Conservation (phyloP, 2,329 filamentous ascomycete species). For the Alternaria brassicicola region DNA sequence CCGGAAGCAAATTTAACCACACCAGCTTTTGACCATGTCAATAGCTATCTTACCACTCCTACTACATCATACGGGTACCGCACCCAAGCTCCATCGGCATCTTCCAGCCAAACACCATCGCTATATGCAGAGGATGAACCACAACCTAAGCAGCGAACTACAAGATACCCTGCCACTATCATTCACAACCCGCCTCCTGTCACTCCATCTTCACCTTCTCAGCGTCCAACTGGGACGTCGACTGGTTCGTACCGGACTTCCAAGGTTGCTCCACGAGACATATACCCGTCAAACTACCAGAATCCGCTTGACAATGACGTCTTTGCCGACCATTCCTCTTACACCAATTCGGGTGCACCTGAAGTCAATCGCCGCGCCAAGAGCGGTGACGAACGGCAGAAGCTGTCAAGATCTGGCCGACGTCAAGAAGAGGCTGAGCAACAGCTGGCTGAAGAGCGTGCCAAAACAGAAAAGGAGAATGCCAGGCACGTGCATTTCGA, state of each 20-base stretch:
- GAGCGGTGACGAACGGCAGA: conserved; percentile 27
- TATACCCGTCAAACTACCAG: conserved; percentile 14
- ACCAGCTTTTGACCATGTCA: conserved; percentile 19
- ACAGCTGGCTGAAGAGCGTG: conserved; percentile 17
- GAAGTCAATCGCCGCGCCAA: conserved; percentile 32
- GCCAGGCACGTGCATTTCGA: conserved; percentile 38
- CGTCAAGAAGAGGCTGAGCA: conserved; percentile 35
- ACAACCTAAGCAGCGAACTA: conserved; percentile 24
- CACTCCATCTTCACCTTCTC: conserved; percentile 27
- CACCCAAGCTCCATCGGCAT: conserved; percentile 37
- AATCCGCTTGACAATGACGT: conserved; percentile 32
- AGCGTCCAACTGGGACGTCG: conserved; percentile 16
- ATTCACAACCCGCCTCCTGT: conserved; percentile 35
- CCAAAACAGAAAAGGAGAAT: conserved; percentile 32
- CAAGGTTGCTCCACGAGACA: conserved; percentile 27
- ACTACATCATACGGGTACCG: conserved; percentile 29
- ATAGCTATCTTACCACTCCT: conserved; percentile 29
- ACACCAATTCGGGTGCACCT: conserved; percentile 26
- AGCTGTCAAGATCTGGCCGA: conserved; percentile 25
- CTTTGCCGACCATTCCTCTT: conserved; percentile 25
- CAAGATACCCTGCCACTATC: conserved; percentile 32
- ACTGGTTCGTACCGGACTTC: conserved; percentile 29
- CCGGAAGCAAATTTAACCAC: conserved; percentile 37
- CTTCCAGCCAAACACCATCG: conserved; percentile 39
- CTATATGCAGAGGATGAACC: conserved; percentile 40